Conservation (phyloP, 139 green algal species). For the Tetradesmus obliquus region DNA sequence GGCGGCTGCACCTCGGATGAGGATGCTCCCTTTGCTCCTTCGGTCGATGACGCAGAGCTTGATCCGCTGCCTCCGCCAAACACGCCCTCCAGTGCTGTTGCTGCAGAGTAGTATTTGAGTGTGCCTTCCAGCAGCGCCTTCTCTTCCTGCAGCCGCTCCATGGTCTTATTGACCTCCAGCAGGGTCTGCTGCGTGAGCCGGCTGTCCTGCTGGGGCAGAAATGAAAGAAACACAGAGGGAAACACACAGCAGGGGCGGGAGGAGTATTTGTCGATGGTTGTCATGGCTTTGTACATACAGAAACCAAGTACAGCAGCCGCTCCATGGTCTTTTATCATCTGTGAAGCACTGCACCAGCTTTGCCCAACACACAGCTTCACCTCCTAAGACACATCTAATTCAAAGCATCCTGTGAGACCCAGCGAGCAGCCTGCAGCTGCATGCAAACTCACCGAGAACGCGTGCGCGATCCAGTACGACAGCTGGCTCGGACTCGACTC, state of each 20-base stretch:
- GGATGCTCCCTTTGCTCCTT: no score
- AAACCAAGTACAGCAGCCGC: not conserved
- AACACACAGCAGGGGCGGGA: not conserved
- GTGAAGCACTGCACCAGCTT: not conserved
- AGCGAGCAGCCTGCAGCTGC: no score
- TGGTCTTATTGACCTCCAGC: constrained; percentile 67
- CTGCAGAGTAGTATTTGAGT: constrained; percentile 66
- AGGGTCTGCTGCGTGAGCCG: constrained; percentile 52
- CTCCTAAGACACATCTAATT: not conserved
- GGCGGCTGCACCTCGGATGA: constrained; percentile 27
- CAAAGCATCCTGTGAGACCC: no score
- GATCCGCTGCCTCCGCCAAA: constrained; percentile 34
- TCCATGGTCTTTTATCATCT: no score
- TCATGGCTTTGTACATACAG: not conserved
- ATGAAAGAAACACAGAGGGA: not conserved
- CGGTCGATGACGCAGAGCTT: not conserved
- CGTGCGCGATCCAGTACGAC: constrained; percentile 69
- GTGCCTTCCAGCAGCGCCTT: constrained; percentile 70
- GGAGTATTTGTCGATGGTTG: not conserved
- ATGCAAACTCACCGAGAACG: constrained; percentile 47
- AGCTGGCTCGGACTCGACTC: constrained; percentile 53
- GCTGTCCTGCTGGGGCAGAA: constrained; percentile 27
- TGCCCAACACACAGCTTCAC: not conserved
- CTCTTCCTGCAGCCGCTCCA: constrained; percentile 58
- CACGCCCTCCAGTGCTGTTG: constrained; percentile 56